Conservation (phyloP, 306 rosid species). For the Trifolium repens region DNA sequence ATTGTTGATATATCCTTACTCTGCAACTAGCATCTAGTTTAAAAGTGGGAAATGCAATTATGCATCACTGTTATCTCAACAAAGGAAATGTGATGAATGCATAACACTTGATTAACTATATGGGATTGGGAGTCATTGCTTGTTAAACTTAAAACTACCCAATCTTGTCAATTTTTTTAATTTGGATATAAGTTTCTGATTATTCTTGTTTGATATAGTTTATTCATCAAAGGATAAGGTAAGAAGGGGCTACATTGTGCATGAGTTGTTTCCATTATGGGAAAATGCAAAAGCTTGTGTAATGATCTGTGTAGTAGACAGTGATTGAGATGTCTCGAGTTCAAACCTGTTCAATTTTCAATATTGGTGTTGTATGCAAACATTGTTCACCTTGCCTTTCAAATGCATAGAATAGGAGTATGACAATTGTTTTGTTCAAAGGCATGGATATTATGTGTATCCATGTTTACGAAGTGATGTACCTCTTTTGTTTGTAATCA, state of each 20-base stretch:
- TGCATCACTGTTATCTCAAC: not conserved
- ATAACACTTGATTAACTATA: not conserved
- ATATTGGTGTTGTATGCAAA: slow-evolving; percentile 5
- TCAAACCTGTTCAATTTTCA: slow-evolving; percentile 15
- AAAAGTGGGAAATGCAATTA: slow-evolving; percentile 2
- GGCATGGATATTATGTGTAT: slow-evolving; percentile 7
- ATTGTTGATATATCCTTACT: slow-evolving; percentile 13
- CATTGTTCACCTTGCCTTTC: not conserved
- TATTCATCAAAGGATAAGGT: slow-evolving; percentile 7
- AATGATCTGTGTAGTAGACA: not conserved
- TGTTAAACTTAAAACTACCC: not conserved
- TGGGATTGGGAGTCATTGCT: not conserved
- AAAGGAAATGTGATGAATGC: not conserved
- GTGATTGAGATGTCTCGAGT: slow-evolving; percentile 12
- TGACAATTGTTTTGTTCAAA: slow-evolving; percentile 12
- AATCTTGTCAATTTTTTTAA: not conserved
- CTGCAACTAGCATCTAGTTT: not conserved
- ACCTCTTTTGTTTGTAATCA: slow-evolving; percentile 2
- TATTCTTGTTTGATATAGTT: not conserved
- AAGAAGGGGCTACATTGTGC: not conserved
- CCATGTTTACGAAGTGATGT: not conserved
- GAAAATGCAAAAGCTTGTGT: not conserved
- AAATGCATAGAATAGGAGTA: not conserved
- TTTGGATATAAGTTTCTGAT: not conserved
- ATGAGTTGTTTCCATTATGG: not conserved